Base-by-base conservation (phyloP, 2,329 filamentous ascomycete species). In the Diaporthe ampelina region DNA sequence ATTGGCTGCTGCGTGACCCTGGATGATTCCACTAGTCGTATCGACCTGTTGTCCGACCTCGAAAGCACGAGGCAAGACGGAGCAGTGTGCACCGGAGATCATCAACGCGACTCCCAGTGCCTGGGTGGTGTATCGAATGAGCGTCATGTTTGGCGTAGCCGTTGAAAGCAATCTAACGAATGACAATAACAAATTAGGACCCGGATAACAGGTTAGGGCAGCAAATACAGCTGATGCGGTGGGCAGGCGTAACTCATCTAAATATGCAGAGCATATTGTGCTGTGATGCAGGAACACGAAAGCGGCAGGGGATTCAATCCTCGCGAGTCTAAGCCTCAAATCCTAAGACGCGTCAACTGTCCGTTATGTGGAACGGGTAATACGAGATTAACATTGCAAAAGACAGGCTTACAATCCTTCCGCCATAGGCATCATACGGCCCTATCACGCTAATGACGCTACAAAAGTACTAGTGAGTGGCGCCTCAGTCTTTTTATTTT, bases 11-110 rank as follows among this genome's bases (percentile, higher is more conserved):
- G 72, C 54, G 15, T 73, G 72, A 17, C 72, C 72, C 7, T 8
- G 56, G 59, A 73, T 37, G 13, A 69, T 19, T 40, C 72, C 72
- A 19, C 65, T 73, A 3, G 54, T 70, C 1, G 72, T 73, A 19
- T 40, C 50, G 45, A 73, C 65, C 13, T 17, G 32, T 13, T 63
- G 56, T 21, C 61, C 72, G 45, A 73, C n/a, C 11, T 26, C 17
- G 32, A 37, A 54, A 9, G 45, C 15, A 19, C 48, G 63, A 4
- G 56, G 63, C 19, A 68, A 2, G 32, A 37, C 45, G 24, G 63
- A 40, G 19, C 13, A 11, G 3, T 54, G 32, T 19, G 48, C 63
- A 19, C 5, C 11, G 8, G 63, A 68, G 7, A 68, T 68, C 32
- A 32, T 29, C 48, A 54, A 19, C n/a, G 32, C 48, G 21, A 54